Evolutionary conservation across 768 basidiomycete genomes (phyloP), one percentile per base, ranked within the genome.

Genomic region (Hericium rajendrae): DNA sequence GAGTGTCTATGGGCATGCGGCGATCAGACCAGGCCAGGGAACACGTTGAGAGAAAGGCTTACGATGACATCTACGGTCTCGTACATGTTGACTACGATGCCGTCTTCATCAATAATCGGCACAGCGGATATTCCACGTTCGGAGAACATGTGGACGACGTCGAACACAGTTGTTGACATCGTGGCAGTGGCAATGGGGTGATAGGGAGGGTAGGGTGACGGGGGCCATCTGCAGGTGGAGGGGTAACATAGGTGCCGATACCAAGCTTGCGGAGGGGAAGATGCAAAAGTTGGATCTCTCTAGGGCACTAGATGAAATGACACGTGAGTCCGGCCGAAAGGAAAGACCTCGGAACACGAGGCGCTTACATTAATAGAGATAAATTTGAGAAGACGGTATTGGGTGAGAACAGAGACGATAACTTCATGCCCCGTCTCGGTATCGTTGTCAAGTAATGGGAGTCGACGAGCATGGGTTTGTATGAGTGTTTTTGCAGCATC

Each of bases 41-140:
- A 10, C 32, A 32, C 43, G 16, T n/a, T 46, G 43, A 12, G 46
- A 59, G 58, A 54, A 54, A 70, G 59, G 78, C 86, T 65, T 71
- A 97, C 94, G 60, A 98, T 95, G 52, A 99, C 95, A 75, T 99
- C 97, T 22, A 99, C 97, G 5, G 97, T 97, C 72, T 99, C 97
- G 68, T 97, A 99, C 51, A 99, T 72, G 68, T 99, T 94, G 62
- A 98, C 80, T 43, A 99, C 97, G 54, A 94, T 80, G 9, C 95
- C 95, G 8, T 92, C 81, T 57, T 88, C 83, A 65, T 99, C 91
- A 32, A 98, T 79, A 67, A 99, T 97, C 8, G 97, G 97, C 5
- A 99, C 95, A 5, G 95, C 95, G 9, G 91, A 94, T 63, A 99
- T 97, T 26, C 94, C 87, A 46, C 88, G 82, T 70, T 94, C 90